Conservation (phyloP, 768 basidiomycete genomes). For the Sporobolomyces roseus region DNA sequence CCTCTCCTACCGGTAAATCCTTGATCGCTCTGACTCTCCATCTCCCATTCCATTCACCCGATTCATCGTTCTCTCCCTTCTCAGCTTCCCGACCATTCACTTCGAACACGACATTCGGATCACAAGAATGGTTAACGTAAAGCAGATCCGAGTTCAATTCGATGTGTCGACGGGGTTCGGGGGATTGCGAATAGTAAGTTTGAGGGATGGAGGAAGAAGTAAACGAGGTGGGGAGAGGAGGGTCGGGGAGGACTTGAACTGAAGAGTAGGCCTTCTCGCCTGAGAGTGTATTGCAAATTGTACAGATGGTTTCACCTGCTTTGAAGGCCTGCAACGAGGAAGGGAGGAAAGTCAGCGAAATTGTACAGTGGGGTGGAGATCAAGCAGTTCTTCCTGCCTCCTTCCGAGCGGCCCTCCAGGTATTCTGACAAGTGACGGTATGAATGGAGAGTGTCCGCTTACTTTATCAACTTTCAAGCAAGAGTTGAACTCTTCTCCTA, state of each 20-base stretch:
- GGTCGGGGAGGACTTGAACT: constrained; percentile 39
- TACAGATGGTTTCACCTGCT: constrained; percentile 23
- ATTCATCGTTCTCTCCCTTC: constrained; percentile 12
- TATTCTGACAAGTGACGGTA: too few species aligned
- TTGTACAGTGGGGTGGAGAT: too few species aligned
- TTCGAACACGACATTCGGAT: constrained; percentile 60
- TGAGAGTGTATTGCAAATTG: constrained; percentile 37
- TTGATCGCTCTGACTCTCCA: constrained; percentile 58
- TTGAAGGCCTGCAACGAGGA: constrained; percentile 14
- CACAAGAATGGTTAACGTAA: constrained; percentile 58
- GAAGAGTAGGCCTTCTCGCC: constrained; percentile 38
- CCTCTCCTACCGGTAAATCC: constrained; percentile 47
- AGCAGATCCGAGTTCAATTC: constrained; percentile 62
- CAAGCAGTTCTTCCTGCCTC: too few species aligned
- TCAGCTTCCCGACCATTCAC: constrained; percentile 45
- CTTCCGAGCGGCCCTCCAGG: too few species aligned
- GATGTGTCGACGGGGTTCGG: constrained; percentile 49
- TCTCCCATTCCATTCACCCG: constrained; percentile 50
- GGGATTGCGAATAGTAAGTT: background rate
- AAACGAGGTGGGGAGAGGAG: constrained; percentile 21
- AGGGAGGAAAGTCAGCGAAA: background rate
- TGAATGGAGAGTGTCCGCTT: background rate
- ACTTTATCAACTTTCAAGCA: constrained; percentile 37
- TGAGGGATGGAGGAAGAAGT: background rate
- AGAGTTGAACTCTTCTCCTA: constrained; percentile 36